Evolutionary conservation across 2,329 filamentous ascomycete genomes (phyloP).

Genomic region (Pseudomassariella vexata): DNA sequence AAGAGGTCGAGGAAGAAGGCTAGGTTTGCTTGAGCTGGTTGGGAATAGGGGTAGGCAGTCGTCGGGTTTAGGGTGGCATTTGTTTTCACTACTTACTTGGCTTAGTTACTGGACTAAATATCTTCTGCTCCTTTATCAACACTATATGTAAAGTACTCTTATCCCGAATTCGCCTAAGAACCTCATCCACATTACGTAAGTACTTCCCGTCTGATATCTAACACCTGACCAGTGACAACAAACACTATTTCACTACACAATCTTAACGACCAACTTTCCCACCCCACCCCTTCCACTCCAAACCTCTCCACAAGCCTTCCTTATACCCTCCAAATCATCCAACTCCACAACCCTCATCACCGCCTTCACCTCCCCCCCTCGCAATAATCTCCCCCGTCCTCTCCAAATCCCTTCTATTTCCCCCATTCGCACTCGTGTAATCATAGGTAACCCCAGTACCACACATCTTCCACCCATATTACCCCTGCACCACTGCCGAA

Average conservation of each 20-base stretch:
- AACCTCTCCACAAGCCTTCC: slow-evolving; percentile 32
- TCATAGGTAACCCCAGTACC: slow-evolving; percentile 39
- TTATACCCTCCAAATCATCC: slow-evolving; percentile 35
- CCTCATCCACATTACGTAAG: not conserved
- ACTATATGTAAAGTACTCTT: too few species aligned
- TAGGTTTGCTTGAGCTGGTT: too few species aligned
- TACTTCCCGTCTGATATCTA: not conserved
- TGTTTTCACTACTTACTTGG: slow-evolving; percentile 1
- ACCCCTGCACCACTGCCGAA: slow-evolving; percentile 29
- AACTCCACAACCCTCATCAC: slow-evolving; percentile 35
- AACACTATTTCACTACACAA: slow-evolving; percentile 14
- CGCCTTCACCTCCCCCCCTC: slow-evolving; percentile 33
- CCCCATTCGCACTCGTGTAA: slow-evolving; percentile 38
- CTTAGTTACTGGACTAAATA: slow-evolving; percentile 1
- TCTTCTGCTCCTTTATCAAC: too few species aligned
- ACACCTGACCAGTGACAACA: too few species aligned
- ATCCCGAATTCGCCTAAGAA: too few species aligned
- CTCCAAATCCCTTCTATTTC: slow-evolving; percentile 35
- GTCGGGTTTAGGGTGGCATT: too few species aligned
- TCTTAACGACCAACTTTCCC: slow-evolving; percentile 35
- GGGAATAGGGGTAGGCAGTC: too few species aligned
- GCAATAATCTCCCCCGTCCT: slow-evolving; percentile 33
- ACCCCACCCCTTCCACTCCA: slow-evolving; percentile 34
- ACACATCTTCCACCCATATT: slow-evolving; percentile 33
- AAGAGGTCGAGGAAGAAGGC: not conserved